Base-by-base conservation (phyloP, 306 rosid genomes). In the Medicago ruthenica region DNA sequence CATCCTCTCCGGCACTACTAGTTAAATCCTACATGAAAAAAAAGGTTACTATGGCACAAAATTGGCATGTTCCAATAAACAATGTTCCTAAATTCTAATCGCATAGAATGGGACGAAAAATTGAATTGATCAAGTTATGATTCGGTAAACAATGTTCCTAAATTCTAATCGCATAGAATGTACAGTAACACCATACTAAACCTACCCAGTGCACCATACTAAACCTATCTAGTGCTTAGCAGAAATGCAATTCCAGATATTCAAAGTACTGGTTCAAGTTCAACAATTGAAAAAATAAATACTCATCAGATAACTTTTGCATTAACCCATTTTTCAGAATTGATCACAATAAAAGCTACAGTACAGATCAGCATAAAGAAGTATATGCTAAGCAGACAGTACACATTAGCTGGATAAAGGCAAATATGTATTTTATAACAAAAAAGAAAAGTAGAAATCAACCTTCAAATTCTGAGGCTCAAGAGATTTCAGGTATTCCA, bases 401-500 rank as follows among this genome's bases (percentile, higher is more conserved):
- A 15, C 9, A 21, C 18, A 15, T 62, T 40, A 61, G 41, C 65
- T 67, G 76, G 73, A 67, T 50, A 27, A 67, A 76, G 34, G 70
- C 22, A 53, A 72, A 18, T 0, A 51, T 39, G 78, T 67, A 14
- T 53, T 81, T 75, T 74, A 70, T 40, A 42, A 42, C 16, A 18
- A 66, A 64, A 34, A 44, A 50, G 69, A 17, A 74, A 54, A 42
- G 57, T 36, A 45, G 40, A 73, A 73, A 45, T 76, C 80, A 70
- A 90, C 99, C 93, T 89, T 92, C 51, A 95, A 76, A 87, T 95
- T 95, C 15, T 91, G 93, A 80, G 99, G 99, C 85, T 95, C 97
- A 11, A 95, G 99, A 77, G 99, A 85, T 82, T 92, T 95, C 27
- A 95, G 92, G 86, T 88, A 95, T 78, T 90, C 96, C 91, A 95